Percentiles rank a stretch among this genome's conserved stretches.
Evolutionary conservation across 805 yeast genomes (phyloP).

Genomic region (Nakazawaea ishiwadae): DNA sequence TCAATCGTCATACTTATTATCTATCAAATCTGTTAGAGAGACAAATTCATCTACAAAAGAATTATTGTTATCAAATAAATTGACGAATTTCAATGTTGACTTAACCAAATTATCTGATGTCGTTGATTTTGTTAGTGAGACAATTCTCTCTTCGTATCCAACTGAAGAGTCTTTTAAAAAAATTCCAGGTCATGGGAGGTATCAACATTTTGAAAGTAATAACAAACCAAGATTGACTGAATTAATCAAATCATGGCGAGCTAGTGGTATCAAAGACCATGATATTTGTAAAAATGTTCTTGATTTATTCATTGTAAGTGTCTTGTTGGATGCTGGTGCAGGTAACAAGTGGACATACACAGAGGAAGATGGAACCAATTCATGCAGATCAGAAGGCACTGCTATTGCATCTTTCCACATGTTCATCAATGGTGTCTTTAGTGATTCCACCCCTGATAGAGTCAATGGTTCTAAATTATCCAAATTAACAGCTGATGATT

Average conservation of each 20-base stretch:
- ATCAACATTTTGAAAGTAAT: constrained; percentile 59
- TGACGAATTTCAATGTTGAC: constrained; percentile 43
- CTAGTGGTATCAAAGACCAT: constrained; percentile 15
- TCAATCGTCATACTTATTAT: constrained; percentile 29
- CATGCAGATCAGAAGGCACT: constrained; percentile 54
- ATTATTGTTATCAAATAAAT: constrained; percentile 30
- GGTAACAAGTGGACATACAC: constrained; percentile 52
- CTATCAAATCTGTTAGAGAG: constrained; percentile 54
- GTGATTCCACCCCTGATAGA: constrained; percentile 27
- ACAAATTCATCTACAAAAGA: constrained; percentile 39
- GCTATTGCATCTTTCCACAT: constrained; percentile 57
- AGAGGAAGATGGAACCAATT: constrained; percentile 31
- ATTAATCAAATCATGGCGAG: constrained; percentile 35
- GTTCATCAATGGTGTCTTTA: constrained; percentile 44
- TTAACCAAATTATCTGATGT: constrained; percentile 33
- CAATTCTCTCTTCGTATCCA: constrained; percentile 42
- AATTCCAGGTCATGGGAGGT: constrained; percentile 66
- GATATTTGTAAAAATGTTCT: constrained; percentile 51
- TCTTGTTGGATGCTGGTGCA: constrained; percentile 65
- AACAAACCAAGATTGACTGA: constrained; percentile 38
- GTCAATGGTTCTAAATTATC: constrained; percentile 41
- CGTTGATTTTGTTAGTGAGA: constrained; percentile 39
- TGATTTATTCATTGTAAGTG: constrained; percentile 57
- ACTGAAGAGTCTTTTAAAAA: constrained; percentile 29
- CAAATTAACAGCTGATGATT: constrained; percentile 27